These are phyloP conservation scores for Tetrapisispora pingtungensis DNA, from an alignment of 805 yeast genomes.

Conservation along the genomic window DNA sequence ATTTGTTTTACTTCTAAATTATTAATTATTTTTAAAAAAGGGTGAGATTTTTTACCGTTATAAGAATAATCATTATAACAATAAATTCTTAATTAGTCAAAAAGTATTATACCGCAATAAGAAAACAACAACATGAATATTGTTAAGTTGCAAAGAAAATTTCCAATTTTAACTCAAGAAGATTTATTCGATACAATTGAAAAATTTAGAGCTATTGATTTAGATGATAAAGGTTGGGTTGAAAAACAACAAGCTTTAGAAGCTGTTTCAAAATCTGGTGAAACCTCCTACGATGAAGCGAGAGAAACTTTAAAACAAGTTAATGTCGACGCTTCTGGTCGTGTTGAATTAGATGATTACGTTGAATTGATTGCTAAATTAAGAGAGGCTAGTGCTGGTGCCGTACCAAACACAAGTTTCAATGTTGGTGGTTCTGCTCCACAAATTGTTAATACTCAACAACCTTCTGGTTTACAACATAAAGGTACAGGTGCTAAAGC, in stretches of 20 bases:
- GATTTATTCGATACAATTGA: constrained; percentile 81
- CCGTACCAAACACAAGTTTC: constrained; percentile 27
- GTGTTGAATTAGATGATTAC: constrained; percentile 91
- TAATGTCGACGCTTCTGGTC: constrained; percentile 92
- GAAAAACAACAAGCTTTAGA: constrained; percentile 87
- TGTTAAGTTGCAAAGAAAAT: constrained; percentile 63
- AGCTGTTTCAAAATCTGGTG: constrained; percentile 67
- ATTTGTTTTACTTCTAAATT: too few relatives aligned
- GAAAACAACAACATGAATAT: constrained; percentile 40
- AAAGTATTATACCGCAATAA: too few relatives aligned
- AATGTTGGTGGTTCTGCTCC: constrained; percentile 9
- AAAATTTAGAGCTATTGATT: constrained; percentile 73
- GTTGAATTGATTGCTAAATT: constrained; percentile 77
- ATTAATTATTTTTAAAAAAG: too few relatives aligned
- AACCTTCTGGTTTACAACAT: constrained; percentile 32
- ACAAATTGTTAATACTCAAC: constrained; percentile 19
- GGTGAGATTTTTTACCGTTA: too few relatives aligned
- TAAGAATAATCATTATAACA: too few relatives aligned
- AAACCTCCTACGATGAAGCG: constrained; percentile 80
- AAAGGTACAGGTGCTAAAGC: constrained; percentile 52
- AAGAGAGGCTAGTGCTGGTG: constrained; percentile 33
- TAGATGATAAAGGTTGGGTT: constrained; percentile 88
- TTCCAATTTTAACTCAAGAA: constrained; percentile 75
- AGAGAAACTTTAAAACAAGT: constrained; percentile 88
- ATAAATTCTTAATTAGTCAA: too few relatives aligned